Evolutionary conservation across 257 asterid species (phyloP).

Genomic region (Pogostemon cablin): DNA sequence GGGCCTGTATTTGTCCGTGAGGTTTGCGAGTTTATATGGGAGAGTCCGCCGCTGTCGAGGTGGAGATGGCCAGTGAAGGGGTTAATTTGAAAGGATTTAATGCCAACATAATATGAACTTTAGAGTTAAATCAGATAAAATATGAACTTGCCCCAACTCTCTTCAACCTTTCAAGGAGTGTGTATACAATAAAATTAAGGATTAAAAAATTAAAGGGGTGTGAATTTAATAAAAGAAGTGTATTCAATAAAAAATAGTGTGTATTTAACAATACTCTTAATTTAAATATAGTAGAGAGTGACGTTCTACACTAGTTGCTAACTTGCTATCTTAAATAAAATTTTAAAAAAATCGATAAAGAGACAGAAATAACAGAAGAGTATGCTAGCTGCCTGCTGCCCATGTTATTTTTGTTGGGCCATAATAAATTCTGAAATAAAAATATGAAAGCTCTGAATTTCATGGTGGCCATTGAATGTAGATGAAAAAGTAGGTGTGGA

Average conservation of each 20-base stretch:
- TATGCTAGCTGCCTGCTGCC: slow-evolving; percentile 22
- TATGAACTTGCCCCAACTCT: no score
- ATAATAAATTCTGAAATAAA: slow-evolving; percentile 21
- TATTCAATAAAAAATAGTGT: no score
- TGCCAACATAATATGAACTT: no score
- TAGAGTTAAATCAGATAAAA: no score
- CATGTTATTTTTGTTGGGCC: slow-evolving; percentile 42
- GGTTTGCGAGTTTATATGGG: slow-evolving; percentile 21
- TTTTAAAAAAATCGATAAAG: slow-evolving; percentile 2
- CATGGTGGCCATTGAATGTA: slow-evolving; percentile 33
- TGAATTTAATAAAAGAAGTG: no score
- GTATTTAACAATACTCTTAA: no score
- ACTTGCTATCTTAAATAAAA: background rate
- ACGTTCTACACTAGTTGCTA: no score
- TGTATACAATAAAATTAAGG: no score
- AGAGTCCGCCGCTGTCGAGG: slow-evolving; percentile 29
- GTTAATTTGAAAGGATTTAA: background rate
- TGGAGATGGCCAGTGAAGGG: slow-evolving; percentile 37
- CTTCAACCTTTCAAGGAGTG: no score
- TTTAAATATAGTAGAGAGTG: no score
- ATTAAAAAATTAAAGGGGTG: no score
- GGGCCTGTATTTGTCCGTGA: slow-evolving; percentile 30
- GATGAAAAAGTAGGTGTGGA: background rate
- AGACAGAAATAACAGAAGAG: slow-evolving; percentile 30
- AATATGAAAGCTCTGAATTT: slow-evolving; percentile 37